A percentile compares a stretch with the other conserved stretches of the same genome.
These are phyloP conservation scores for Umbelopsis sp. DNA, from an alignment of 371 early-diverging fungal species.

Conservation along the genomic window DNA sequence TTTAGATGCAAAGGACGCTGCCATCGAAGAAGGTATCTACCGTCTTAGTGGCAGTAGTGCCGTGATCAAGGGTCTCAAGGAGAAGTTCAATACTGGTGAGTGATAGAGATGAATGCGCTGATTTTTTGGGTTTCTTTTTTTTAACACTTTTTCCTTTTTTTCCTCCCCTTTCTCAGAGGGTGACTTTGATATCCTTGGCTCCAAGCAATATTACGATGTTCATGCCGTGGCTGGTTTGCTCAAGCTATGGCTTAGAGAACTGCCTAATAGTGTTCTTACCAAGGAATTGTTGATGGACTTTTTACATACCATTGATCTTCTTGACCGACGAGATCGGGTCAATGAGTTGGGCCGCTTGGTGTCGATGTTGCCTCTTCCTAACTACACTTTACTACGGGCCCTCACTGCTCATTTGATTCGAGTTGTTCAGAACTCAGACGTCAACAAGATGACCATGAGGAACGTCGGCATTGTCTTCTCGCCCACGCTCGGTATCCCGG, in stretches of 20 bases:
- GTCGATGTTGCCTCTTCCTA: constrained; percentile 76
- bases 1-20: constrained; percentile 80
- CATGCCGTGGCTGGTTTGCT: constrained; percentile 93
- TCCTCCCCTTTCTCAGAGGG: constrained; percentile 27
- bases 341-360: constrained; percentile 80
- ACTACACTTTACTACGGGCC: constrained; percentile 88
- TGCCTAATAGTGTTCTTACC: constrained; percentile 87
- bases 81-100: constrained; percentile 72
- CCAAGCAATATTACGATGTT: constrained; percentile 75
- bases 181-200: constrained; percentile 46
- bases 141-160: no score
- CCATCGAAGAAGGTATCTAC: constrained; percentile 95
- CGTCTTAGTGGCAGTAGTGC: constrained; percentile 82
- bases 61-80: constrained; percentile 74
- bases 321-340: constrained; percentile 72
- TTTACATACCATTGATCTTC: constrained; percentile 71
- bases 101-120: neutral
- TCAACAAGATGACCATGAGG: constrained; percentile 93
- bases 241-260: constrained; percentile 90
- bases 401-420: constrained; percentile 88
- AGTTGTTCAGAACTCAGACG: constrained; percentile 78
- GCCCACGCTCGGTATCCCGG: constrained; percentile 91
- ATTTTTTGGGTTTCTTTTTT: no score
- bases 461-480: constrained; percentile 96
- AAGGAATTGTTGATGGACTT: constrained; percentile 79